Base-by-base conservation (phyloP, 2,329 filamentous ascomycete genomes). In the Aaosphaeria arxii region DNA sequence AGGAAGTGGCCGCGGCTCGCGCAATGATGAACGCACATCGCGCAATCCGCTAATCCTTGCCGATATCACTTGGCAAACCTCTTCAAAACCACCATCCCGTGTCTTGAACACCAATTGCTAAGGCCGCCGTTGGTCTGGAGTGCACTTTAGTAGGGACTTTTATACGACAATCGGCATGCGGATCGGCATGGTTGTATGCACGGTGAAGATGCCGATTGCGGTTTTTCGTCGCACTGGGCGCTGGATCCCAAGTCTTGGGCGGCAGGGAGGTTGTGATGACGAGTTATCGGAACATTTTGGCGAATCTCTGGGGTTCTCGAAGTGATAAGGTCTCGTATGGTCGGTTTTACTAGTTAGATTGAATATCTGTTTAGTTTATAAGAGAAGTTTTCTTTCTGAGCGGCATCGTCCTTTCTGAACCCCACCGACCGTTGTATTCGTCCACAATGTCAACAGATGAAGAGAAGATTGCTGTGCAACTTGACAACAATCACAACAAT, bases 21-120 rank as follows among this genome's bases (percentile, higher is more conserved):
- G 58, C 60, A 55, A 63, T 63, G 49, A 40, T 17, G 36, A 47
- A 36, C 13, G 17, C 31, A 29, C 42, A 59, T 61, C 40, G 52
- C 60, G 58, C 56, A 49, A 62, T 63, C 45, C 41, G 36, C 46
- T 43, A 50, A 31, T n/a, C 50, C 47, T 49, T 24, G 17, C 17
- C 17, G 17, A 24, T 24, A 24, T 24, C 17, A 24, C 17, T 24
- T 24, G 17, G 17, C 17, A 24, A 24, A 24, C 17, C 17, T 24
- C 17, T 24, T 3, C 17, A 24, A 24, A 2, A 24, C 17, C 17
- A 24, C 17, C 17, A 24, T 24, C 17, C 17, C 17, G 17, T 24
- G 17, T 24, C 17, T 24, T 24, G 17, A 24, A 24, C 17, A 24
- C 17, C 17, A 24, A 24, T 24, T 24, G 17, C 17, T 24, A 24